Conservation (phyloP, 2,329 filamentous ascomycete species). For the Monilinia fructicola region DNA sequence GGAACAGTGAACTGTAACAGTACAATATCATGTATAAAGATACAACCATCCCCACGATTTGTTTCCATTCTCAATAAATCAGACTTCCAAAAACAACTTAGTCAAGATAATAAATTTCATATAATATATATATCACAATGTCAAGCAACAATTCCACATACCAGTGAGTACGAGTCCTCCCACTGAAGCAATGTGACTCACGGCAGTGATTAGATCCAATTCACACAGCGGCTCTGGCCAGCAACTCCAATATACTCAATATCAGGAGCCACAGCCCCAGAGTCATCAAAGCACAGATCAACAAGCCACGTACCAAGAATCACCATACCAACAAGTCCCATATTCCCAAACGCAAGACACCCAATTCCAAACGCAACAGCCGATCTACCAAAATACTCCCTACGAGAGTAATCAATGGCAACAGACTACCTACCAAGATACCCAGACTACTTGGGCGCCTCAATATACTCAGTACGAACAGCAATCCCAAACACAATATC, state of each 20-base stretch:
- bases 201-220: background rate
- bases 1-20: background rate
- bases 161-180: background rate
- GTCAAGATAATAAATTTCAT: background rate
- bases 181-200: background rate
- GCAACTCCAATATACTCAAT: slow-evolving; percentile 1
- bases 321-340: slow-evolving; percentile 2
- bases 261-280: background rate
- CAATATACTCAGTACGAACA: slow-evolving; percentile 6
- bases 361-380: background rate
- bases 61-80: background rate
- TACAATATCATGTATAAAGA: background rate
- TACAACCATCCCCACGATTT: too few species aligned
- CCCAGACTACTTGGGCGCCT: background rate
- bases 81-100: background rate
- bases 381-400: background rate
- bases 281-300: too few species aligned
- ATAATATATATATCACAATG: background rate
- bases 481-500: background rate
- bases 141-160: background rate
- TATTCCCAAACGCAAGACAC: background rate
- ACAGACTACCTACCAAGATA: background rate
- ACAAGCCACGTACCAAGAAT: background rate
- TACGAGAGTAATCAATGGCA: slow-evolving; percentile 1
- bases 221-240: background rate